Evolutionary conservation across 2,329 filamentous ascomycete species (phyloP).

Genomic region (Trichoderma harzianum): DNA sequence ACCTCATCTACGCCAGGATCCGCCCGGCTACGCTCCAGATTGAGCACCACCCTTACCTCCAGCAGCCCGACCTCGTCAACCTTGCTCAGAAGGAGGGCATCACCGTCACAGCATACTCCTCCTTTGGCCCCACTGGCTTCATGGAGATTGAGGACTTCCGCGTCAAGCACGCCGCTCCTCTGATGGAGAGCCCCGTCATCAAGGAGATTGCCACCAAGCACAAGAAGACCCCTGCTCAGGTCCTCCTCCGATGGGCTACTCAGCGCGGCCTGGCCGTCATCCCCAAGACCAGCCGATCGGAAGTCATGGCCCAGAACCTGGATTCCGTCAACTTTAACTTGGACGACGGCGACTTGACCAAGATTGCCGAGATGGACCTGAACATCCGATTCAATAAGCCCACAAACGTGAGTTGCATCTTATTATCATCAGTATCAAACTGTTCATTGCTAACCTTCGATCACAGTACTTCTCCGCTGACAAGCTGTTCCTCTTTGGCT

Average conservation of each 20-base stretch:
- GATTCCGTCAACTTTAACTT: constrained; percentile 65
- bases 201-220: constrained; percentile 65
- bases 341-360: constrained; percentile 60
- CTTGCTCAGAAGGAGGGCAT: constrained; percentile 69
- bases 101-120: constrained; percentile 77
- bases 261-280: constrained; percentile 79
- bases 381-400: constrained; percentile 76
- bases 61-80: constrained; percentile 67
- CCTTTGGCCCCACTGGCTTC: constrained; percentile 77
- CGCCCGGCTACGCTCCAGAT: constrained; percentile 77
- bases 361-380: constrained; percentile 62
- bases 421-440: not conserved
- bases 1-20: constrained; percentile 73
- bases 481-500: constrained; percentile 57
- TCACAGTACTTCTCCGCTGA: constrained; percentile 53
- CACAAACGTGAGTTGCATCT: constrained; percentile 53
- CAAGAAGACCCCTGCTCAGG: constrained; percentile 71
- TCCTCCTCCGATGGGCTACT: constrained; percentile 83
- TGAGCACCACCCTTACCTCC: constrained; percentile 87
- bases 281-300: constrained; percentile 64
- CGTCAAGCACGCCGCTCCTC: constrained; percentile 56
- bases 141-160: constrained; percentile 68
- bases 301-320: constrained; percentile 61
- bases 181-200: constrained; percentile 69
- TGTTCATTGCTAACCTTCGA: not conserved